Evolutionary conservation across 169 alveolate genomes (phyloP).

Genomic region (Plasmodium inui): DNA sequence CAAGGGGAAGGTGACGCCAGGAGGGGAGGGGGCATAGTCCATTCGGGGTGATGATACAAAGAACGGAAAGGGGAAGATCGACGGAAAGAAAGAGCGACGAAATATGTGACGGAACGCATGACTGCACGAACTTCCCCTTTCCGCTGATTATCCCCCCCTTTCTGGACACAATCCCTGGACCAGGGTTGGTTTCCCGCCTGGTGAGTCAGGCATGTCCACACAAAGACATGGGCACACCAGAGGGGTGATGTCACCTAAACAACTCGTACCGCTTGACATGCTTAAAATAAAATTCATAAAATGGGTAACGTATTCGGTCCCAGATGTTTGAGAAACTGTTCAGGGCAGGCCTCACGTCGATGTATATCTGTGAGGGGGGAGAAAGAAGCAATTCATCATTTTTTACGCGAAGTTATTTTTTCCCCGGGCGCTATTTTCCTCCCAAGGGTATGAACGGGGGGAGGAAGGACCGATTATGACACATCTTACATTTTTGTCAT

Average conservation of each 20-base stretch:
- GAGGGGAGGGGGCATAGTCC: background rate
- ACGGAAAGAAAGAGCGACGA: background rate
- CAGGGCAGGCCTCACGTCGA: slow-evolving; percentile 87
- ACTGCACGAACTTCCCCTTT: background rate
- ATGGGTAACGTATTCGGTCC: slow-evolving; percentile 80
- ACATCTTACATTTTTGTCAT: slow-evolving; percentile 74
- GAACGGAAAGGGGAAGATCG: background rate
- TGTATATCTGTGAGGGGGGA: slow-evolving; percentile 72
- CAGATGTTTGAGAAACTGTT: slow-evolving; percentile 79
- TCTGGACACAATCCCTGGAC: background rate
- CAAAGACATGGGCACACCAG: background rate
- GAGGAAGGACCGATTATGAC: background rate
- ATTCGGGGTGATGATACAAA: background rate
- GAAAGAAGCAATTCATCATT: background rate
- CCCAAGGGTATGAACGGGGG: background rate
- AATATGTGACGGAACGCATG: background rate
- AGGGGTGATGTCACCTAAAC: background rate
- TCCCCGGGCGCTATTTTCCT: background rate
- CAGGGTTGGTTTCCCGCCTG: background rate
- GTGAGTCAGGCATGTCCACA: background rate
- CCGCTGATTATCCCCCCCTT: background rate
- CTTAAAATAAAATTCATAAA: slow-evolving; percentile 61
- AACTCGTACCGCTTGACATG: slow-evolving; percentile 36
- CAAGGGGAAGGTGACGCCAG: background rate
- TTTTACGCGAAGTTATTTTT: background rate